Evolutionary conservation across 768 basidiomycete genomes (phyloP), one percentile per base, ranked within the genome.

Genomic region (Mycena polygramma): DNA sequence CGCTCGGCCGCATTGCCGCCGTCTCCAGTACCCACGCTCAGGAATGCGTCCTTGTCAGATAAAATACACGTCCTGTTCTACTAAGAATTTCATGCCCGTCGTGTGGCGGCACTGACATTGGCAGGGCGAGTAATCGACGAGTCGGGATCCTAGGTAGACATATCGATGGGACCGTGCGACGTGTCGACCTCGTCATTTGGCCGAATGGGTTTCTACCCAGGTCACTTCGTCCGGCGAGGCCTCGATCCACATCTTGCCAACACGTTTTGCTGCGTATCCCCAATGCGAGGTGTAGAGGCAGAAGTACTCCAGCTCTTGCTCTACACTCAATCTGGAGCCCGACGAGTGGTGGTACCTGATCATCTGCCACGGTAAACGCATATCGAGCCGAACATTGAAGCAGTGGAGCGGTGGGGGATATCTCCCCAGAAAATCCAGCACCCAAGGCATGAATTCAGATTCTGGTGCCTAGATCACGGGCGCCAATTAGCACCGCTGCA

Each of bases 1-100:
- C 64, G 64, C 22, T 63, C 57, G 49, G 62, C 68, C 62, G 61
- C 46, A 35, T 24, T 57, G 55, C 26, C 49, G 61, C 68, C 68
- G 57, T 14, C 30, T 30, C 55, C 55, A 52, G 46, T 22, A 30
- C 26, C 30, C 24, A n/a, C 20, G 54, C n/a, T 35, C 57, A 30
- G 2, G 39, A 8, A 49, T 20, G 30, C 51, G 2, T 51, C 57
- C n/a, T 61, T 61, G 64, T 60, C 68, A 43, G n/a, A 69, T 63
- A 69, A 60, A 64, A 59, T 46, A 54, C 51, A 30, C 52, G 35
- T 49, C 49, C 64, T 36, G 14, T 70, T 66, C 69, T 51, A 61
- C 53, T 22, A 17, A 53, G 51, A 70, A 51, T 43, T 64, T 15
- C 57, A 57, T 39, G 55, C 63, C 54, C 57, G 41, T 55, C 48